Evolutionary conservation across 352 stramenopile genomes (phyloP).

Genomic region (Phytophthora uliginosa): DNA sequence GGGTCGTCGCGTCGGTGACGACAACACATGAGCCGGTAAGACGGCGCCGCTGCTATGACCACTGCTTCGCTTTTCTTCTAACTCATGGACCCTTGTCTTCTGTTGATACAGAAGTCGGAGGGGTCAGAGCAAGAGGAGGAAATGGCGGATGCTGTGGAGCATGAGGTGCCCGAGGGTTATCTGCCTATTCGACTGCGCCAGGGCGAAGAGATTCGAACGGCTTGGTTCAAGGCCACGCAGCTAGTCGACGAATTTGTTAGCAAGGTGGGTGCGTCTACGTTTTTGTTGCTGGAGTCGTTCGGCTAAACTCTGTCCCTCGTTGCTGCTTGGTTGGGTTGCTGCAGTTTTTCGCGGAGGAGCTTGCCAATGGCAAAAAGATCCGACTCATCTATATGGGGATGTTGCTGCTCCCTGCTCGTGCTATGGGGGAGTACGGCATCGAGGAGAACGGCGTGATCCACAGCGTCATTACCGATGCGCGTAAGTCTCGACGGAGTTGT

Average conservation of each 20-base stretch:
- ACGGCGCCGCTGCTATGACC: neutral
- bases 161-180: slow-evolving; percentile 55
- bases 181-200: slow-evolving; percentile 69
- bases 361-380: slow-evolving; percentile 67
- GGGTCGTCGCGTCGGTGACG: slow-evolving; percentile 54
- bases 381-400: slow-evolving; percentile 88
- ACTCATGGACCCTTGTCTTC: neutral
- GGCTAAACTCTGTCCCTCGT: neutral
- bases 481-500: slow-evolving; percentile 47
- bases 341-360: slow-evolving; percentile 74
- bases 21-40: slow-evolving; percentile 27
- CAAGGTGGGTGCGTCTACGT: slow-evolving; percentile 23
- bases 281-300: neutral
- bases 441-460: slow-evolving; percentile 83
- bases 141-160: slow-evolving; percentile 3
- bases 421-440: slow-evolving; percentile 84
- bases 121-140: slow-evolving; percentile 14
- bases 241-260: slow-evolving; percentile 70
- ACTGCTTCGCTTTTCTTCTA: neutral
- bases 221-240: slow-evolving; percentile 78
- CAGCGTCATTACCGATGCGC: slow-evolving; percentile 74
- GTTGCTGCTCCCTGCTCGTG: slow-evolving; percentile 66
- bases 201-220: slow-evolving; percentile 57
- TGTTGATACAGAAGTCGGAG: slow-evolving; percentile 25
- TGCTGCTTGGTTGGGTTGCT: slow-evolving; percentile 1